Evolutionary conservation across 257 asterid genomes (phyloP).

Genomic region (Penstemon eatonii): DNA sequence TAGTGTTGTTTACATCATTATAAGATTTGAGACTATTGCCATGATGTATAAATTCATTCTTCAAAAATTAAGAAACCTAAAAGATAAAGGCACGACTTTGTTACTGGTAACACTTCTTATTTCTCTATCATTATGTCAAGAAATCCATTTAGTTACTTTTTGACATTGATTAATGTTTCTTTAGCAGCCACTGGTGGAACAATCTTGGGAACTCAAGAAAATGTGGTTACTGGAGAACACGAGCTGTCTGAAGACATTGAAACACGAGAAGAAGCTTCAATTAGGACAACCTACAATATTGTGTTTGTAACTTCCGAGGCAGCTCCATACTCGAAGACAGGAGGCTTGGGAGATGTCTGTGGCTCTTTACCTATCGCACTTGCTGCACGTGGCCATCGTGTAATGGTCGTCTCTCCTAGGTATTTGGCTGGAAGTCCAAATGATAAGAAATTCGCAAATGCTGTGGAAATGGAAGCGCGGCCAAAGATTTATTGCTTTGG

Average conservation of each 20-base stretch:
- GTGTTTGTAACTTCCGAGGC: constrained; percentile 88
- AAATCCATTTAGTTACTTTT: too few species aligned
- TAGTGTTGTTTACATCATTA: too few species aligned
- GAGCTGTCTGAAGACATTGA: constrained; percentile 37
- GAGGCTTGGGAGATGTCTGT: constrained; percentile 98
- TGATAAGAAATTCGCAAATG: constrained; percentile 59
- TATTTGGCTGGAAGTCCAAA: constrained; percentile 61
- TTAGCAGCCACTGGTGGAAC: constrained; percentile 44
- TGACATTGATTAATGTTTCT: not conserved
- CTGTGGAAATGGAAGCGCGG: constrained; percentile 48
- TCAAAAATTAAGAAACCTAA: too few species aligned
- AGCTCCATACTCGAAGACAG: constrained; percentile 95
- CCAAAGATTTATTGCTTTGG: constrained; percentile 65
- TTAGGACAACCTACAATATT: constrained; percentile 45
- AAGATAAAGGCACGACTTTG: too few species aligned
- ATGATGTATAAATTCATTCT: too few species aligned
- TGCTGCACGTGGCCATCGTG: constrained; percentile 87
- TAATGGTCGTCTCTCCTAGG: constrained; percentile 93
- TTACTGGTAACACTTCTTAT: too few species aligned
- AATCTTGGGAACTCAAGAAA: constrained; percentile 35
- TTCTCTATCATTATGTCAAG: too few species aligned
- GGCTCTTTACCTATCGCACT: constrained; percentile 93
- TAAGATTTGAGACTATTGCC: too few species aligned
- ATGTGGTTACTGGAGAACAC: constrained; percentile 31
- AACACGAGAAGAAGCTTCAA: constrained; percentile 31